Percentiles rank a stretch among this genome's conserved stretches.
These are phyloP conservation scores for Kodamaea leandrae DNA, from an alignment of 805 yeast genomes.

Conservation along the genomic window DNA sequence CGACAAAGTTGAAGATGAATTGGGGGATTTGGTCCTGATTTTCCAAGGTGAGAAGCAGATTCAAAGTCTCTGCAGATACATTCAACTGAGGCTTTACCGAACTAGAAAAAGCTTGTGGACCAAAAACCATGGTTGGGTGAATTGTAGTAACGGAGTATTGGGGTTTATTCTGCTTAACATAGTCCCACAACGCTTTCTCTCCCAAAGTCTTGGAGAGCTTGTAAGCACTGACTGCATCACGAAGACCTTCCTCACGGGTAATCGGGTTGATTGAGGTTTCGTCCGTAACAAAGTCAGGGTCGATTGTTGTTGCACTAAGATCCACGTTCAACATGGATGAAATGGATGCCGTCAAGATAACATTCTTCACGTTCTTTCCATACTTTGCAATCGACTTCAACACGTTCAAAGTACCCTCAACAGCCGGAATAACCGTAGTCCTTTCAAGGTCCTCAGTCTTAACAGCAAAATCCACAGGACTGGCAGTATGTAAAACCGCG, in stretches of 20 bases:
- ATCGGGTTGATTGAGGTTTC: slow-evolving; percentile 26
- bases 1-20: slow-evolving; percentile 15
- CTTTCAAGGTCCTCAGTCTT: slow-evolving; percentile 42
- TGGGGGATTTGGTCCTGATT: slow-evolving; percentile 15
- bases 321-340: slow-evolving; percentile 41
- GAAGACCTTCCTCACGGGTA: slow-evolving; percentile 19
- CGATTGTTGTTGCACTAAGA: no score
- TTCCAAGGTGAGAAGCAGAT: slow-evolving; percentile 6
- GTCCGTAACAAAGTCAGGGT: slow-evolving; percentile 19
- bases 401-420: slow-evolving; percentile 50
- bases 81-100: slow-evolving; percentile 15
- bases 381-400: slow-evolving; percentile 41
- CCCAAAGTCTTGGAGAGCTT: slow-evolving; percentile 35
- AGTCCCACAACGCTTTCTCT: slow-evolving; percentile 33
- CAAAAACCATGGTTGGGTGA: slow-evolving; percentile 19
- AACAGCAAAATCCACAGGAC: slow-evolving; percentile 39
- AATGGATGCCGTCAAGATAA: slow-evolving; percentile 56
- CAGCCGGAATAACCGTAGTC: slow-evolving; percentile 54
- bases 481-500: slow-evolving; percentile 49
- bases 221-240: slow-evolving; percentile 21
- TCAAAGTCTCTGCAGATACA: slow-evolving; percentile 25
- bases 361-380: slow-evolving; percentile 45
- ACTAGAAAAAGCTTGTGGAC: slow-evolving; percentile 16
- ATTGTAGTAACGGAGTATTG: slow-evolving; percentile 22
- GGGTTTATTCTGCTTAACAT: slow-evolving; percentile 12